Conservation (phyloP, 768 basidiomycete genomes). For the Leccinum fibrillosum region DNA sequence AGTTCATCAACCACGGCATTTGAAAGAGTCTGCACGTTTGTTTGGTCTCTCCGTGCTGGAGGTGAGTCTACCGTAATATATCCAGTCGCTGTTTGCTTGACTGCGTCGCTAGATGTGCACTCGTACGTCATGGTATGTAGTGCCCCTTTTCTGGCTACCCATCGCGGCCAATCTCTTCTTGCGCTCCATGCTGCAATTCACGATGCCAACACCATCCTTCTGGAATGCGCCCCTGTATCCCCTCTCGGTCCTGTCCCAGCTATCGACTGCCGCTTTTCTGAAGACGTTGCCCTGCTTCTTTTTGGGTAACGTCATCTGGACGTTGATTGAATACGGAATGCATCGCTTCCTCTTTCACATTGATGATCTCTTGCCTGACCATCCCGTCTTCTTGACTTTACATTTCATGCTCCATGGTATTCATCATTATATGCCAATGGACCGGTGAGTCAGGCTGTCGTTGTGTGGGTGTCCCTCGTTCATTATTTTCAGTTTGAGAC, state of each 20-base stretch:
- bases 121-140: slow-evolving; percentile 88
- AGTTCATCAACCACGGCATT: slow-evolving; percentile 93
- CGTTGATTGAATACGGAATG: slow-evolving; percentile 85
- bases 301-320: slow-evolving; percentile 89
- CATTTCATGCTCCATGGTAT: slow-evolving; percentile 95
- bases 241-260: slow-evolving; percentile 40
- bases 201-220: slow-evolving; percentile 65
- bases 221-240: slow-evolving; percentile 54
- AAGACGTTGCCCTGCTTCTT: slow-evolving; percentile 71
- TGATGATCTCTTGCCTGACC: slow-evolving; percentile 84
- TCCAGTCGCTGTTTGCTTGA: neutral
- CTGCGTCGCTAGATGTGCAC: slow-evolving; percentile 60
- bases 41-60: slow-evolving; percentile 84
- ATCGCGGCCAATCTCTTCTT: slow-evolving; percentile 76
- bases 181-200: slow-evolving; percentile 82
- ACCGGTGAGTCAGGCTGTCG: slow-evolving; percentile 50
- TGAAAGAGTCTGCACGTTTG: slow-evolving; percentile 78
- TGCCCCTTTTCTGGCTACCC: slow-evolving; percentile 89
- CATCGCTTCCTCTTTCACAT: slow-evolving; percentile 98
- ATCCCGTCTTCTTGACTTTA: slow-evolving; percentile 69
- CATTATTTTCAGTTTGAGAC: slow-evolving; percentile 56
- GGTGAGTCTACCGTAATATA: slow-evolving; percentile 36
- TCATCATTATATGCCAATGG: slow-evolving; percentile 98
- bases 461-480: neutral
- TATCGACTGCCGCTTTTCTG: slow-evolving; percentile 49